A percentile compares a stretch with the other conserved stretches of the same genome.
Conservation (phyloP, 306 rosid species). For the Prunus davidiana region DNA sequence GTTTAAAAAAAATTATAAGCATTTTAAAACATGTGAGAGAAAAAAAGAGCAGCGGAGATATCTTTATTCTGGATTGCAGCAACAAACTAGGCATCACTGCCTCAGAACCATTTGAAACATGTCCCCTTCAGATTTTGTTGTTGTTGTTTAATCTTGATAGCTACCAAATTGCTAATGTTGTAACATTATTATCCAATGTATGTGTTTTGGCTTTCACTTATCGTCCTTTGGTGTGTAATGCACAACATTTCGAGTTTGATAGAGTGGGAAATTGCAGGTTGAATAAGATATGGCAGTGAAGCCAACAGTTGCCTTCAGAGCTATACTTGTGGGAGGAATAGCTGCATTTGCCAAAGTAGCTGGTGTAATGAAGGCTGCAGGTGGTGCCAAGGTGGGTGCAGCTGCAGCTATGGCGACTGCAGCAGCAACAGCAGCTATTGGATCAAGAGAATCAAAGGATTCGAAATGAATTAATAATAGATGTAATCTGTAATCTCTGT, state of each 20-base stretch:
- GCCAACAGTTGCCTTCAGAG: constrained; percentile 86
- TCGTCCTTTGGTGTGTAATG: background rate
- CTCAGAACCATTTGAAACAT: too few species aligned
- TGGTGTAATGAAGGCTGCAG: constrained; percentile 79
- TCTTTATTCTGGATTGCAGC: too few species aligned
- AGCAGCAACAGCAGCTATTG: constrained; percentile 75
- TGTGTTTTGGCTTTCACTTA: background rate
- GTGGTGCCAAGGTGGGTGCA: constrained; percentile 71
- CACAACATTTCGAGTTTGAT: constrained; percentile 6
- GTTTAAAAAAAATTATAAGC: background rate
- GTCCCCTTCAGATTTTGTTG: too few species aligned
- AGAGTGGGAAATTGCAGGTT: constrained; percentile 29
- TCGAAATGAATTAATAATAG: constrained; percentile 27
- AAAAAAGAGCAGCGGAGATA: too few species aligned
- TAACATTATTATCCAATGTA: background rate
- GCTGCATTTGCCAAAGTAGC: constrained; percentile 86
- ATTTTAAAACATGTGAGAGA: too few species aligned
- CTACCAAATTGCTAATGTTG: background rate
- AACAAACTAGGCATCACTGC: too few species aligned
- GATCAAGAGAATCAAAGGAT: constrained; percentile 59
- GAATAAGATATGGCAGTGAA: constrained; percentile 50
- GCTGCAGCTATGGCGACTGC: constrained; percentile 87
- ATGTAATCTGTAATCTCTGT: constrained; percentile 11
- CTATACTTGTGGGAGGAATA: constrained; percentile 76
- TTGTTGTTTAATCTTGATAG: background rate